Evolutionary conservation across 176 grass and related monocot species (phyloP), one percentile per base, ranked within the genome.

Genomic region (Oryza glumipatula): DNA sequence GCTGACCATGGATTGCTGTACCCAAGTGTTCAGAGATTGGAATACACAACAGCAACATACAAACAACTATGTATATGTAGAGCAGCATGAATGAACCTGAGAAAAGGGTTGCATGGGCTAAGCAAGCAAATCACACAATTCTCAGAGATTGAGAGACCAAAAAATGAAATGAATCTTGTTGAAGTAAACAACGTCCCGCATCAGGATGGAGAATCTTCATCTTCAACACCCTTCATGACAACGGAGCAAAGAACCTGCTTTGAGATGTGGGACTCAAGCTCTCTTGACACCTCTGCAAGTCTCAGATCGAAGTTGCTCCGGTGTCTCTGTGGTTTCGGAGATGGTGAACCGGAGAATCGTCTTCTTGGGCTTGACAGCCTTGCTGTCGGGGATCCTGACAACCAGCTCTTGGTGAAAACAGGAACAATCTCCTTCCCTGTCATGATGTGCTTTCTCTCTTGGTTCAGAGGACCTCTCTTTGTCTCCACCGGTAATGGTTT

Each of bases 401-500:
- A 49, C 93, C 93, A 95, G 74, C 65, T 82, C 83, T 88, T 90
- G 13, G 90, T 84, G 80, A 86, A 70, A 11, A 90, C 88, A 1
- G 90, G 88, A 7, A 87, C 82, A 0, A 93, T 99, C 69, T 90
- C 84, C 66, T 88, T 89, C 61, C 75, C 43, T n/a, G 80, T 67
- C 67, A 72, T 83, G 74, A 80, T 79, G 17, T 88, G 86, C 63
- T 74, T 89, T 39, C 35, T 89, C 44, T 89, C 87, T 33, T 56
- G 72, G 74, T 90, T 93, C 45, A 95, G 75, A 68, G 91, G 88
- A n/a, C 96, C 96, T 6, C 91, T 86, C 68, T 96, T 99, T 7
- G 84, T 94, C 84, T 99, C 96, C 61, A 92, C 17, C 14, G 96
- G 96, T 23, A 99, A 77, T 74, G 93, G 96, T 76, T 92, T 96